Base-by-base conservation (phyloP, 1,284 basidiomycete species). In the Schizophyllum amplum region DNA sequence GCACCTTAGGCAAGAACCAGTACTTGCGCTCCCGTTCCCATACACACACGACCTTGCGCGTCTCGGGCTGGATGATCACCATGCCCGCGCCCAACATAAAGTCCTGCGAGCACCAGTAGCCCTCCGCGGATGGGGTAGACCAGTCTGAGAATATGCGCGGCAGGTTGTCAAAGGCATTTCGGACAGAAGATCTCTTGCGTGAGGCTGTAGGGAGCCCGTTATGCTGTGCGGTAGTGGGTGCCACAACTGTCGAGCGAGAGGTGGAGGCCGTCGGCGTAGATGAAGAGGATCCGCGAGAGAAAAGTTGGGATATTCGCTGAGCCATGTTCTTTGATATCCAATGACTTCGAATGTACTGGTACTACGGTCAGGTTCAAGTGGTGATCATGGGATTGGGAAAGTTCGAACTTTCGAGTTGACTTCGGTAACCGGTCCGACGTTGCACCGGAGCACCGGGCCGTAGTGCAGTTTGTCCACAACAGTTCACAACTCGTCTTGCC, bases 71-170 rank as follows among this genome's bases (percentile, higher is more conserved):
- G 23, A 86, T 72, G 52, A 86, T 74, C 24, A 83, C 77, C 79
- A 83, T 80, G 4, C 82, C 83, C 2, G 77, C 80, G 1, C 81
- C 81, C 1, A 84, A 67, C 68, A 79, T 66, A 62, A 85, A 81
- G 65, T 84, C 78, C 9, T 65, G 25, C 1, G 75, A 71, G 75
- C 75, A 84, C 1, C 67, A 62, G 59, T 76, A 73, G 60, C 78
- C 62, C 0, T 71, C 71, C 1, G 83, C 68, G 17, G 65, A 58
- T 5, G 68, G 63, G 1, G 69, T 68, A 5, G 76, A 77, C 59
- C 59, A 71, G 5, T 54, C 3, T 0, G 74, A 73, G 22, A 75
- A 42, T 9, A 42, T 42, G 7, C 17, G 33, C 33, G 33, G 11
- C 13, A 42, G 13, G 13, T 42, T 3, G 13, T 42, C 13, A 9